phyloP scores from a whole-genome alignment of 805 yeast species.

The Yarrowia deformans region DNA sequence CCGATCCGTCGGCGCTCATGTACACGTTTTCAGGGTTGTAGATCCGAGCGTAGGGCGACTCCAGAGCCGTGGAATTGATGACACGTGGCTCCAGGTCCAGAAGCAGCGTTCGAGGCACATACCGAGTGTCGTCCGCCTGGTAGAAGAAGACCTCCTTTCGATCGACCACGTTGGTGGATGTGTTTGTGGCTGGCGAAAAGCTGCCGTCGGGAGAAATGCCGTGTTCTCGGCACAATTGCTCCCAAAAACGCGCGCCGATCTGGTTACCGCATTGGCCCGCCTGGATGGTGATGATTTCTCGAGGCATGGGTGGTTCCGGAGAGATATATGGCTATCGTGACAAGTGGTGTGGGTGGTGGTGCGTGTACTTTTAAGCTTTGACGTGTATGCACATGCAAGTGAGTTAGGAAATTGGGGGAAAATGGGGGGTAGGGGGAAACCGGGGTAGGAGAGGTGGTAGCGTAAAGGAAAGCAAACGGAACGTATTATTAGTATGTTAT shows the following conservation, averaged over 20 bases:
- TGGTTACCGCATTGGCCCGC: conserved; percentile 97
- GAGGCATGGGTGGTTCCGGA: conserved; percentile 42
- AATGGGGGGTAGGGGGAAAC: neutral
- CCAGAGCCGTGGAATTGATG: conserved; percentile 63
- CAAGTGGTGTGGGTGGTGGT: neutral
- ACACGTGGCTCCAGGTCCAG: conserved; percentile 90
- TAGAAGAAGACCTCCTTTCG: conserved; percentile 85
- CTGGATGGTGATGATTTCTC: conserved; percentile 52
- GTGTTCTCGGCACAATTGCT: conserved; percentile 84
- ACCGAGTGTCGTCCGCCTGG: conserved; percentile 73
- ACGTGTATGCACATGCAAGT: neutral
- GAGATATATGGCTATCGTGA: neutral
- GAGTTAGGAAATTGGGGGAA: neutral
- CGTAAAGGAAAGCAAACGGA: no score
- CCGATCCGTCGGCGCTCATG: conserved; percentile 79
- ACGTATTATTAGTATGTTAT: no score
- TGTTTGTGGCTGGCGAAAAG: conserved; percentile 42
- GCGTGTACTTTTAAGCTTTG: conserved; percentile 30
- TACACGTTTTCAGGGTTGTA: conserved; percentile 86
- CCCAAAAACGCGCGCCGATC: conserved; percentile 92
- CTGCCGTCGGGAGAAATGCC: conserved; percentile 74
- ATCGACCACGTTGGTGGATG: conserved; percentile 57
- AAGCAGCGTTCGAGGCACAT: conserved; percentile 86
- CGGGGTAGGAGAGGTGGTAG: no score
- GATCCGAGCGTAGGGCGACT: conserved; percentile 61